Base-by-base conservation (phyloP, 192 early-diverging fungal species). In the Coemansia sp. region DNA sequence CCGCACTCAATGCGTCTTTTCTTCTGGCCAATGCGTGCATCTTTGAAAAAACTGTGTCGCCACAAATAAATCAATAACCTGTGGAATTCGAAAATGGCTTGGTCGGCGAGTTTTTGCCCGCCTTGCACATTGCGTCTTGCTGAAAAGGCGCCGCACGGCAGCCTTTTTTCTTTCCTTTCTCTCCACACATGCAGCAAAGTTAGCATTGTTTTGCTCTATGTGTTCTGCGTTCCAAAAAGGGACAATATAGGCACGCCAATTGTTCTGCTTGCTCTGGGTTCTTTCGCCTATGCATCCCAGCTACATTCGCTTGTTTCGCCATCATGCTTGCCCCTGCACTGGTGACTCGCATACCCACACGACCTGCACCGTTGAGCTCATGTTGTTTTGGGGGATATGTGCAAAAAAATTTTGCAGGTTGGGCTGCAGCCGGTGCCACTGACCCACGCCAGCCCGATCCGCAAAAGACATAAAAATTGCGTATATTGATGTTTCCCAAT, bases 161-260 rank as follows among this genome's bases (percentile, higher is more conserved):
- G 46, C 46, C 21, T 11, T 27, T 48, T 16, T n/a, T 22, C 46
- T 2, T 24, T 52, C 27, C 30, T 52, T 32, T 31, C 48, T 52
- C 50, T 8, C 50, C 29, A 21, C 50, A 31, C 28, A 21, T 52
- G 50, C 50, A 52, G 23, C 46, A 11, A 16, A 5, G 23, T 23
- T 1, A 22, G 9, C 24, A 27, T 48, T 48, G 46, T 48, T 24
- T 29, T 31, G 28, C 19, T 31, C n/a, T 32, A 12, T 12, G 31
- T n/a, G 50, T 52, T 32, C 50, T n/a, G 27, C 16, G 1, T 31
- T 22, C 28, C 30, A 31, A 31, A 52, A 52, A 32, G 50, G 50
- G 18, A 31, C 50, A 52, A 32, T 52, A 52, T 52, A 52, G 50
- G 29, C 50, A 52, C 18, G 28, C 27, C 30, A 19, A 52, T 52